Evolutionary conservation across 768 basidiomycete genomes (phyloP).

Genomic region (Termitomyces sp.): DNA sequence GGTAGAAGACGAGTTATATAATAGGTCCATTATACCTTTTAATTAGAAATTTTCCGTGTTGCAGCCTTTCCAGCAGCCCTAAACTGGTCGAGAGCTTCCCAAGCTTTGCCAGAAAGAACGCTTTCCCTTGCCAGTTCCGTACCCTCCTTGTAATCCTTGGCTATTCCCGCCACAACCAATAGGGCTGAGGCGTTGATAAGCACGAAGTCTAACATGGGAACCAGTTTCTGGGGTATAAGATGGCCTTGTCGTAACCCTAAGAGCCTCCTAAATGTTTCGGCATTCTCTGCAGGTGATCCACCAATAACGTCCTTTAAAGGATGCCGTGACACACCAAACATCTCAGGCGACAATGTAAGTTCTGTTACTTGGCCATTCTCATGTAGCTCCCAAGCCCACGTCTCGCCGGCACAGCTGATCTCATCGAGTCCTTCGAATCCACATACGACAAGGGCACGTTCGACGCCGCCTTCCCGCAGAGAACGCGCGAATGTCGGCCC

Average conservation of each 20-base stretch:
- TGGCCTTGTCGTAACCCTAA: constrained; percentile 45
- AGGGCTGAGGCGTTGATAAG: constrained; percentile 87
- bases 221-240: constrained; percentile 47
- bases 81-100: constrained; percentile 50
- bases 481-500: constrained; percentile 75
- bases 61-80: constrained; percentile 33
- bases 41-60: constrained; percentile 6
- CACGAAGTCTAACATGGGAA: constrained; percentile 78
- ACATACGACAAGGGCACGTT: constrained; percentile 88
- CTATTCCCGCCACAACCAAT: constrained; percentile 77
- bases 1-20: not conserved
- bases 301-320: constrained; percentile 68
- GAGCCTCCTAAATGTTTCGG: constrained; percentile 60
- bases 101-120: constrained; percentile 53
- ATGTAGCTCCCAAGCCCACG: constrained; percentile 78
- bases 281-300: constrained; percentile 73
- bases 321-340: constrained; percentile 74
- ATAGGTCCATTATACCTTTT: not conserved
- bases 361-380: constrained; percentile 57
- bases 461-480: constrained; percentile 67
- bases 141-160: constrained; percentile 64
- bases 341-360: constrained; percentile 54
- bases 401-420: constrained; percentile 90
- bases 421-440: constrained; percentile 90
- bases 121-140: constrained; percentile 60